Conservation (phyloP, 192 early-diverging fungal species). For the Mortierella antarctica region DNA sequence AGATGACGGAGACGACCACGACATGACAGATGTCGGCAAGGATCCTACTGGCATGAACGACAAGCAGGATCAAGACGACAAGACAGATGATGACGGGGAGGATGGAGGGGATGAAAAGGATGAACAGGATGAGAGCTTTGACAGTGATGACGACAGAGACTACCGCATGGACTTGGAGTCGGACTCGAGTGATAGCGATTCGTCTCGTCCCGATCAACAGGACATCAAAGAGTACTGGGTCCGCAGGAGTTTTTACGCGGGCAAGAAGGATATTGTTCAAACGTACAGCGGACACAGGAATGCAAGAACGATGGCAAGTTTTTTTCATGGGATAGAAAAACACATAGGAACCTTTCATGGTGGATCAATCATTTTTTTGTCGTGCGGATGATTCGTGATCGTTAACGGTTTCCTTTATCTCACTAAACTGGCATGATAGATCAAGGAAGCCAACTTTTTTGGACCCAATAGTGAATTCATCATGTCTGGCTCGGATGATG, state of each 20-base stretch:
- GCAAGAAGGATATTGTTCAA: constrained; percentile 41
- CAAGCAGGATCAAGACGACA: neutral
- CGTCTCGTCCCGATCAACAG: neutral
- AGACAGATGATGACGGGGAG: neutral
- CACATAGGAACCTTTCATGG: neutral
- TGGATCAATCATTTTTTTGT: neutral
- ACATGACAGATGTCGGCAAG: neutral
- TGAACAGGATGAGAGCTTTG: constrained; percentile 15
- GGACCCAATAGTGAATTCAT: constrained; percentile 74
- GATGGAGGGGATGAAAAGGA: neutral
- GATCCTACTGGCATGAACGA: neutral
- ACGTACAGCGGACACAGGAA: constrained; percentile 55
- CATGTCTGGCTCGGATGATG: constrained; percentile 84
- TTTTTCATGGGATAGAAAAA: neutral
- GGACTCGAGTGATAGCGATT: neutral
- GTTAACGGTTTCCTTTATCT: neutral
- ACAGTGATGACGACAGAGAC: neutral
- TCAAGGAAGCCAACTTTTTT: constrained; percentile 82
- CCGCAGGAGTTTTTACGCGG: constrained; percentile 11
- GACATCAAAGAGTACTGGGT: constrained; percentile 34
- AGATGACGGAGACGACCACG: neutral
- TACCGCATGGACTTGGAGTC: constrained; percentile 7
- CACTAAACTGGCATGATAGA: constrained; percentile 18
- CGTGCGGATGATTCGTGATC: neutral
- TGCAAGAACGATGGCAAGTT: constrained; percentile 48